Percentiles rank a stretch among this genome's conserved stretches.
Conservation (phyloP, 352 stramenopile species). For the Globisporangium lucens region DNA sequence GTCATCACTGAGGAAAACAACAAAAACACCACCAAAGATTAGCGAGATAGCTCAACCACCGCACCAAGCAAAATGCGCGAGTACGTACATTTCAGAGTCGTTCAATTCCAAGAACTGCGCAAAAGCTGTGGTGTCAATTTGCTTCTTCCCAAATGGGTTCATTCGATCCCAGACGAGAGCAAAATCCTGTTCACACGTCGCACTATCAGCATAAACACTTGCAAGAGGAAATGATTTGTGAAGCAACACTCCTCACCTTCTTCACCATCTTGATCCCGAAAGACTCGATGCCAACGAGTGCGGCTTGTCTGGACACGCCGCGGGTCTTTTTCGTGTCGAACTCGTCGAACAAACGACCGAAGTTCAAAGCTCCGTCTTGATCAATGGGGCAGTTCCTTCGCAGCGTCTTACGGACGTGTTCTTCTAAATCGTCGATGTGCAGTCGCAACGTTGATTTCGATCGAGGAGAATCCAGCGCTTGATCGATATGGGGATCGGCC, state of each 20-base stretch:
- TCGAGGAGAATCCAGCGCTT: constrained; percentile 35
- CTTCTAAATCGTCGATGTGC: constrained; percentile 67
- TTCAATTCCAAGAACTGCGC: constrained; percentile 70
- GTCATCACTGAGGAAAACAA: constrained; percentile 43
- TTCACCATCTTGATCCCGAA: constrained; percentile 77
- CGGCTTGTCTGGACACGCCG: constrained; percentile 41
- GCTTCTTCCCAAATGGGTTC: constrained; percentile 52
- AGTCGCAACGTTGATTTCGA: constrained; percentile 36
- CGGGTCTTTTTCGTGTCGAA: constrained; percentile 72
- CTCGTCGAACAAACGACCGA: constrained; percentile 67
- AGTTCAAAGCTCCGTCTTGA: constrained; percentile 74
- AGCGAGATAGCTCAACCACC: background rate
- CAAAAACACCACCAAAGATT: background rate
- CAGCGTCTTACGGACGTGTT: constrained; percentile 65
- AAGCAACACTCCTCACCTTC: constrained; percentile 39
- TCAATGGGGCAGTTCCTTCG: constrained; percentile 71
- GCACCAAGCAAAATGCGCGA: background rate
- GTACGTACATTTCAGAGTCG: constrained; percentile 68
- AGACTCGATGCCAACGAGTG: constrained; percentile 47
- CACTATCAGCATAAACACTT: background rate
- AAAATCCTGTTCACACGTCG: constrained; percentile 42
- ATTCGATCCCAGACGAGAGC: constrained; percentile 66
- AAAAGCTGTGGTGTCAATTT: constrained; percentile 55
- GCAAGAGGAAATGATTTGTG: background rate
- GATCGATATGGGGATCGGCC: constrained; percentile 43